Conservation (phyloP, 306 rosid species). For the Prunus mongolica region DNA sequence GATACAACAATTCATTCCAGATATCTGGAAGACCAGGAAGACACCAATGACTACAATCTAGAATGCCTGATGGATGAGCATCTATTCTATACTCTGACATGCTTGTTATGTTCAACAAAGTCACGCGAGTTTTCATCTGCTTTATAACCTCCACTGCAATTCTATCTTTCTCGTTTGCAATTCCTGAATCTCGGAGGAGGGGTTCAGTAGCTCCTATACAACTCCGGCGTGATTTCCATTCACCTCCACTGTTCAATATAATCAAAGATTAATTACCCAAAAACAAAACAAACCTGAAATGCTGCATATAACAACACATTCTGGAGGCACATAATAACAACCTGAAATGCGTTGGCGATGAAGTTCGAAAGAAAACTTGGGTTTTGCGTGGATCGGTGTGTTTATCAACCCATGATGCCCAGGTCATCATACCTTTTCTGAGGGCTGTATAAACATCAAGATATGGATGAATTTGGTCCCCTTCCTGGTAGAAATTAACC, state of each 20-base stretch:
- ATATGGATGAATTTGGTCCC: too few species aligned
- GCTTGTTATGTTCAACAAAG: constrained; percentile 60
- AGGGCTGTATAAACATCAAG: too few species aligned
- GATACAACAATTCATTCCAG: constrained; percentile 78
- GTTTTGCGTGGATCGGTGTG: too few species aligned
- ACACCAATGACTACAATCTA: constrained; percentile 98
- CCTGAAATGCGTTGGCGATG: too few species aligned
- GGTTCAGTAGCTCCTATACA: constrained; percentile 67
- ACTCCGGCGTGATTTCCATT: constrained; percentile 87
- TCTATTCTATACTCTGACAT: constrained; percentile 68
- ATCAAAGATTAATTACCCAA: too few species aligned
- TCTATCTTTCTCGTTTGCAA: constrained; percentile 41
- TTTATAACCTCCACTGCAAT: constrained; percentile 57
- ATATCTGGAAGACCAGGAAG: constrained; percentile 93
- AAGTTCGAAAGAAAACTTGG: too few species aligned
- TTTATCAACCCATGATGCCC: too few species aligned
- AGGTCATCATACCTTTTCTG: too few species aligned
- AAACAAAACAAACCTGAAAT: too few species aligned
- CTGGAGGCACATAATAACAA: too few species aligned
- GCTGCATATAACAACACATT: too few species aligned
- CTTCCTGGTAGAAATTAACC: too few species aligned
- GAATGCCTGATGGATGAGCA: constrained; percentile 76
- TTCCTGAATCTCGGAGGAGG: constrained; percentile 25
- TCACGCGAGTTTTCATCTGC: constrained; percentile 70
- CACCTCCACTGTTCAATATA: constrained; percentile 54